Percentiles rank a stretch among this genome's conserved stretches.
phyloP scores from a whole-genome alignment of 306 rosid species.

The Sesbania bispinosa region DNA sequence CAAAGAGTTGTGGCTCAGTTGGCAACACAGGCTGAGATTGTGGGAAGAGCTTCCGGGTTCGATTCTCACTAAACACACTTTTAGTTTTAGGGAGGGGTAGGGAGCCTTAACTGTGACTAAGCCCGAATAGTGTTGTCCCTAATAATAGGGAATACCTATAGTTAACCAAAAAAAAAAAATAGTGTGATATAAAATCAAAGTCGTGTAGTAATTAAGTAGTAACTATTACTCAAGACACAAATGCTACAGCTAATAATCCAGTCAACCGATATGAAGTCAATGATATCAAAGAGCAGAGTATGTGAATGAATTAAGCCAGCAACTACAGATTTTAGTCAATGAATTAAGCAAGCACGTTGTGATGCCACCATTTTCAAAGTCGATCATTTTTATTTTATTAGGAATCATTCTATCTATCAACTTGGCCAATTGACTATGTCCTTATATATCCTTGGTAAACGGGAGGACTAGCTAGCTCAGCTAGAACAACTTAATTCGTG shows the following conservation, averaged over 20 bases:
- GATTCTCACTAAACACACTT: too few relatives aligned
- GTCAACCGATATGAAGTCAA: conserved; percentile 29
- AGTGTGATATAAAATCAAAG: background rate
- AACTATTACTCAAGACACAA: background rate
- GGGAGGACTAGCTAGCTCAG: background rate
- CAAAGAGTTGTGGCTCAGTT: too few relatives aligned
- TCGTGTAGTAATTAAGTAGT: background rate
- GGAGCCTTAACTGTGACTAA: too few relatives aligned
- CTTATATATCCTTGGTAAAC: background rate
- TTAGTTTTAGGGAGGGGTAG: too few relatives aligned
- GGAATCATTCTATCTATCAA: background rate
- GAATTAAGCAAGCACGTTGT: conserved; percentile 11
- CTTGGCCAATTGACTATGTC: background rate
- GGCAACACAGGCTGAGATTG: too few relatives aligned
- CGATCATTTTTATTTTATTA: conserved; percentile 4
- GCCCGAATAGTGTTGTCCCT: too few relatives aligned
- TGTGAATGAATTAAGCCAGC: too few relatives aligned
- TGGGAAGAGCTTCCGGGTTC: too few relatives aligned
- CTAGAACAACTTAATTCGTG: background rate
- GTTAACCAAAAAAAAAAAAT: too few relatives aligned
- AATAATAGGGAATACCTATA: too few relatives aligned
- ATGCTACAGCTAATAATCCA: background rate
- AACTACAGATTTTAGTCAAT: conserved; percentile 18
- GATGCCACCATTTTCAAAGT: conserved; percentile 21
- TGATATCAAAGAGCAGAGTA: background rate